Evolutionary conservation across 805 yeast species (phyloP), one percentile per base, ranked within the genome.

Genomic region (Cyberlindnera amylophila): DNA sequence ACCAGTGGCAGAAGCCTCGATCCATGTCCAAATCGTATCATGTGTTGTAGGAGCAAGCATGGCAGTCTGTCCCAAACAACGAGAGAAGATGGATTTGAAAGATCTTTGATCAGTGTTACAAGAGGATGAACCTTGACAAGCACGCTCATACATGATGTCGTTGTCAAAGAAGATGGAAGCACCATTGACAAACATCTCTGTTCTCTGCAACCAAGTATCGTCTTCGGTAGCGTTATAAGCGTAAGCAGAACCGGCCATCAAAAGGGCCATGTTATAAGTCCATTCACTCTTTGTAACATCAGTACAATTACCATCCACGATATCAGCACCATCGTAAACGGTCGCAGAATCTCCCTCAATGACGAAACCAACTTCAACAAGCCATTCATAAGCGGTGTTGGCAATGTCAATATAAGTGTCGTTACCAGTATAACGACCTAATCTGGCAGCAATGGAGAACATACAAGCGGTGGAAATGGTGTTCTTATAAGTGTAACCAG

Each of bases 81-180:
- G 72, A 4, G 86, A 68, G 51, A 80, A 76, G 34, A 83, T 71
- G 13, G 87, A 77, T 52, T 79, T 77, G 70, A 85, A 85, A 4
- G 87, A 75, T 50, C 90, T 66, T 66, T 85, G 91, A 70, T 85
- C 93, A 39, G 72, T 81, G 62, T 84, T 81, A 67, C 93, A 85
- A 8, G 60, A 59, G n/a, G 63, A 61, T 8, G 65, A 60, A 2
- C 56, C 53, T 46, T 78, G 81, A 67, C 93, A 85, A 6, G 81
- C 72, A 39, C 67, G 62, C 64, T 85, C 93, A 46, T 69, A 72
- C 74, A 84, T 73, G 53, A 82, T 69, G n/a, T 65, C 60, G 50
- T 63, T 60, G 39, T 68, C 61, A 60, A 81, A 81, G 41, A 72
- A 75, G 4, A 65, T 66, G 16, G 57, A 53, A 6, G 81, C 69